Percentiles rank a stretch among this genome's conserved stretches.
phyloP scores from a whole-genome alignment of 805 yeast species.

The Nakazawaea pomicola region DNA sequence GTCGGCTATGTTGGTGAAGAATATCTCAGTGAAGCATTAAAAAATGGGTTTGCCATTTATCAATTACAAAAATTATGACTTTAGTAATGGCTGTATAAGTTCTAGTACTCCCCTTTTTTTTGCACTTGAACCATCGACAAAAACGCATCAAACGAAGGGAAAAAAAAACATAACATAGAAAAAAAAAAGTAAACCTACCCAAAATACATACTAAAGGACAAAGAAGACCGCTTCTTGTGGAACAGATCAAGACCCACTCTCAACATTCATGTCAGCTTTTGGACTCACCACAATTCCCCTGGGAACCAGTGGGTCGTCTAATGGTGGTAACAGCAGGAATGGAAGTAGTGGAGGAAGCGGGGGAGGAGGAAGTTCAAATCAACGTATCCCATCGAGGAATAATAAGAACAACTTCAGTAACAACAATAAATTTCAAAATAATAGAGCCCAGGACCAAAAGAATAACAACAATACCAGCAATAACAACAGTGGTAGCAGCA shows the following conservation, averaged over 20 bases:
- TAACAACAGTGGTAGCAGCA: conserved; percentile 15
- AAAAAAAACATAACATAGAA: not conserved
- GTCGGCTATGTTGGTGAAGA: conserved; percentile 30
- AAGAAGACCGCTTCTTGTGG: no score
- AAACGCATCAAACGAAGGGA: not conserved
- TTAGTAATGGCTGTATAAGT: not conserved
- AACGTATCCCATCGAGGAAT: not conserved
- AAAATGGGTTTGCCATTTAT: conserved; percentile 5
- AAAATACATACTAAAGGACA: no score
- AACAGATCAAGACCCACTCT: no score
- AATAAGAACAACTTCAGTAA: not conserved
- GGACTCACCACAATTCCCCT: conserved; percentile 10
- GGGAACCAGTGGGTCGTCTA: conserved; percentile 5
- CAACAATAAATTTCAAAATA: no score
- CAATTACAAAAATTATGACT: not conserved
- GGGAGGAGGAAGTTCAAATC: not conserved
- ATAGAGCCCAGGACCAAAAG: no score
- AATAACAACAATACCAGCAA: conserved; percentile 5
- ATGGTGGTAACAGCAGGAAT: conserved; percentile 5
- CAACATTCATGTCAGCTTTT: conserved; percentile 12
- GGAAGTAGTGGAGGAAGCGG: not conserved
- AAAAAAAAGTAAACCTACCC: no score
- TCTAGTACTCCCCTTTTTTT: not conserved
- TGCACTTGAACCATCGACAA: not conserved
- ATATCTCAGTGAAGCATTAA: not conserved